phyloP scores from a whole-genome alignment of 768 basidiomycete genomes.

The Chalciporus chontae region DNA sequence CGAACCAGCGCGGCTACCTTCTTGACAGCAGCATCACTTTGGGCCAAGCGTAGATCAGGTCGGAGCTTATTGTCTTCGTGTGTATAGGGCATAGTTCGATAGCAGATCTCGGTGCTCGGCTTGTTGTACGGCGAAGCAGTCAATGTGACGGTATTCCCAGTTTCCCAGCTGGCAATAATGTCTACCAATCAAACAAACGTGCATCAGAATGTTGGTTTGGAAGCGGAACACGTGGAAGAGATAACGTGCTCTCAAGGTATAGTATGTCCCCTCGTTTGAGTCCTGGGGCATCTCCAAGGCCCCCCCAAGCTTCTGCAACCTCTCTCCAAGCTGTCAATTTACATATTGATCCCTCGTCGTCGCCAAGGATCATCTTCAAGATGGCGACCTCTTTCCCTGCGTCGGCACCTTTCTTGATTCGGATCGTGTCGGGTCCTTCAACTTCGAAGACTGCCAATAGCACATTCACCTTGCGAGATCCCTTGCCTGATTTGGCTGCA shows the following conservation, averaged over 20 bases:
- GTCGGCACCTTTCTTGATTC: constrained; percentile 63
- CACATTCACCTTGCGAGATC: constrained; percentile 50
- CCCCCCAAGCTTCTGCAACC: constrained; percentile 69
- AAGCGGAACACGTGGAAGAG: constrained; percentile 5
- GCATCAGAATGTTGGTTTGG: constrained; percentile 16
- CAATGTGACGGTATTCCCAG: constrained; percentile 43
- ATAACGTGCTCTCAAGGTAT: constrained; percentile 59
- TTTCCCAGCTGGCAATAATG: constrained; percentile 47
- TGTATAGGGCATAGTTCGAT: constrained; percentile 68
- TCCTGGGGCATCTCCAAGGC: constrained; percentile 35
- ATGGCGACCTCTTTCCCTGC: constrained; percentile 68
- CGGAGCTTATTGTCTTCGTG: constrained; percentile 57
- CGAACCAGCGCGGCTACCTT: constrained; percentile 60
- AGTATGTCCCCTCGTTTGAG: constrained; percentile 72
- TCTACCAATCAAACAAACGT: constrained; percentile 36
- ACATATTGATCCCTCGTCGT: constrained; percentile 64
- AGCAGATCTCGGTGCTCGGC: constrained; percentile 66
- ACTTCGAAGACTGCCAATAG: constrained; percentile 71
- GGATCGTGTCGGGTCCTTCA: constrained; percentile 69
- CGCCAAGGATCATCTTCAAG: constrained; percentile 68
- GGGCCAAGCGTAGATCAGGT: constrained; percentile 70
- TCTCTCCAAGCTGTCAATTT: constrained; percentile 81
- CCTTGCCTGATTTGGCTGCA: constrained; percentile 28
- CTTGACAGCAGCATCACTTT: constrained; percentile 64
- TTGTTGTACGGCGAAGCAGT: constrained; percentile 68